phyloP scores from a whole-genome alignment of 192 early-diverging fungal genomes.

The Chytriomyces hyalinus region DNA sequence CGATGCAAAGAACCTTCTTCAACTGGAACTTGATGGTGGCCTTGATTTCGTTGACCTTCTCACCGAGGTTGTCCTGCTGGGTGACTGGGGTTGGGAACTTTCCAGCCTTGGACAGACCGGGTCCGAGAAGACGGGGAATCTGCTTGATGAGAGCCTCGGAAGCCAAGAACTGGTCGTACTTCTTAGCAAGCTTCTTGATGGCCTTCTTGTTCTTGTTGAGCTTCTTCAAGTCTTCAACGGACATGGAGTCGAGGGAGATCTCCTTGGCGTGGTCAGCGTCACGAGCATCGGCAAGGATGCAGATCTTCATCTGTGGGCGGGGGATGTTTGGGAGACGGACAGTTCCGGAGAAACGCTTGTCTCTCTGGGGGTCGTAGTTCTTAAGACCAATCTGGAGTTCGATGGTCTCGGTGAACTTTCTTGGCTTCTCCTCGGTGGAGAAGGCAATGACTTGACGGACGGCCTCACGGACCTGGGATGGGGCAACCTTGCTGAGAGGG shows the following conservation, averaged over 20 bases:
- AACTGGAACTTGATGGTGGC: conserved; percentile 99
- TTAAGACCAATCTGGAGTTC: conserved; percentile 98
- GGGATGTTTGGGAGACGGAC: conserved; percentile 93
- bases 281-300: conserved; percentile 93
- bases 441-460: conserved; percentile 70
- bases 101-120: conserved; percentile 98
- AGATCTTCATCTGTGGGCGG: conserved; percentile 93
- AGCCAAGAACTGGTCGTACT: conserved; percentile 97
- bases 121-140: conserved; percentile 97
- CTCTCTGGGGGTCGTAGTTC: conserved; percentile 99
- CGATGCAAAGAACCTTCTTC: conserved; percentile 98
- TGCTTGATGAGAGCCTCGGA: conserved; percentile 98
- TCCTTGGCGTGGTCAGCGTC: conserved; percentile 96
- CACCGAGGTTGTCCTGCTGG: conserved; percentile 83
- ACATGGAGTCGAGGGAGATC: conserved; percentile 85
- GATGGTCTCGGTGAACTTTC: conserved; percentile 96
- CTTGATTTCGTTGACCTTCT: conserved; percentile 91
- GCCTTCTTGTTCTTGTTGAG: conserved; percentile 99
- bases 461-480: conserved; percentile 85
- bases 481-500: conserved; percentile 74
- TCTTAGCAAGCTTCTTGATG: conserved; percentile 99
- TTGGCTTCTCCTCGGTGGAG: conserved; percentile 83
- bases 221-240: conserved; percentile 99
- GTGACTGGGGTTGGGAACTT: conserved; percentile 98
- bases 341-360: conserved; percentile 99